Base-by-base conservation (phyloP, 805 yeast species). In the baker's yeast (Saccharomyces cerevisiae) region DNA sequence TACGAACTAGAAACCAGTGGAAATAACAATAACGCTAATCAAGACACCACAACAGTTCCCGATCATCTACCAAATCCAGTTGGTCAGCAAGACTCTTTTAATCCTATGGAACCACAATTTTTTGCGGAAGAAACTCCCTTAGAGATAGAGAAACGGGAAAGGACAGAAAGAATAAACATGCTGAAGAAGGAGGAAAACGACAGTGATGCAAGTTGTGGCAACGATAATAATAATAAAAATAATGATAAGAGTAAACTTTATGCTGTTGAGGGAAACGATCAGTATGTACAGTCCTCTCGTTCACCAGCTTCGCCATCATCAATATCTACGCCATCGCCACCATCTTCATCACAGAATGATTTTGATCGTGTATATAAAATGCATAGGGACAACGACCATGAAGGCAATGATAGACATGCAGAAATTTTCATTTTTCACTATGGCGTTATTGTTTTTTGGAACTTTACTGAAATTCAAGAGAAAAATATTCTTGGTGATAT, bases 401-500 rank as follows among this genome's bases (percentile, higher is more conserved):
- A 36, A 8, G 43, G 43, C 32, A 60, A 61, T 47, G 64, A 65
- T 51, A 70, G 69, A 48, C 88, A 84, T 66, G 92, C 97, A 0
- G 98, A 92, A 64, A 79, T 94, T 76, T 94, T 94, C 64, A 80
- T 94, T 13, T 83, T 92, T 67, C 84, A 82, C 52, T 94, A 94
- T 67, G 99, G 99, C 22, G 96, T 92, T 13, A 89, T 94, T n/a
- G 97, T 94, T 22, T 91, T 94, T 65, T 94, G 99, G 99, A 94
- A 94, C 65, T 90, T 94, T 62, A 83, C 92, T 2, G 97, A 90
- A 66, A 76, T 81, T 6, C 97, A 94, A 66, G 99, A 94, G 64
- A 90, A 90, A 73, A 94, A 92, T 63, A 82, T 94, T 21, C 76
- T 94, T 53, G 98, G 97, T 0, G 99, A 94, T 65, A 75, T 94